A percentile compares a stretch with the other conserved stretches of the same genome.
phyloP scores from a whole-genome alignment of 768 basidiomycete genomes.

The Tricholoma saponaceum region DNA sequence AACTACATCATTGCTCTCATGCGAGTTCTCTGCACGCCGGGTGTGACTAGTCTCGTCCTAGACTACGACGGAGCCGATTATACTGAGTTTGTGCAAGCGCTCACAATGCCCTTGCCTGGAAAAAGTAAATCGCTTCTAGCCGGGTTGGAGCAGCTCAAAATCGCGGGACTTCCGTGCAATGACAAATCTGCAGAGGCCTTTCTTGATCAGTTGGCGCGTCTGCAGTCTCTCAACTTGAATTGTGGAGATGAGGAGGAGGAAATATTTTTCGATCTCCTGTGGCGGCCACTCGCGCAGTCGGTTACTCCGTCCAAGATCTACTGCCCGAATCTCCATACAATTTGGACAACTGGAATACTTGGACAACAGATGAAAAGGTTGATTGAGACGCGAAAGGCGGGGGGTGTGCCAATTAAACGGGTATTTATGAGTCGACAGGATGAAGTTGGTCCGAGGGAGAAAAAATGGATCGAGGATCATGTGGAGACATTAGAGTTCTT shows the following conservation, averaged over 20 bases:
- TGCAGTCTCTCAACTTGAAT: constrained; percentile 39
- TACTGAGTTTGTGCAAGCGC: constrained; percentile 39
- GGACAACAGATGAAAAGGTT: constrained; percentile 40
- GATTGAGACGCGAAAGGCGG: constrained; percentile 35
- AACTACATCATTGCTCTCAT: constrained; percentile 35
- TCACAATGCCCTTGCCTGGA: constrained; percentile 36
- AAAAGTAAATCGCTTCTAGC: constrained; percentile 42
- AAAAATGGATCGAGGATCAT: constrained; percentile 48
- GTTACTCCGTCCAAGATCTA: constrained; percentile 21
- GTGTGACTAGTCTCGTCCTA: constrained; percentile 40
- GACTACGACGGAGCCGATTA: constrained; percentile 57
- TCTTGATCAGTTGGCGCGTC: constrained; percentile 42
- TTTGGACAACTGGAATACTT: constrained; percentile 42
- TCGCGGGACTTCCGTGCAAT: constrained; percentile 46
- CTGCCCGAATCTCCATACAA: constrained; percentile 48
- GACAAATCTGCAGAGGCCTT: constrained; percentile 28
- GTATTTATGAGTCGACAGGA: constrained; percentile 46
- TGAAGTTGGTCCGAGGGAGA: constrained; percentile 35
- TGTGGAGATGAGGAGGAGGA: constrained; percentile 26
- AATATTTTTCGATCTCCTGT: constrained; percentile 25
- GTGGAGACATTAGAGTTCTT: constrained; percentile 52
- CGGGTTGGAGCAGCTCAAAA: constrained; percentile 47
- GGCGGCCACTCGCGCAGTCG: constrained; percentile 10
- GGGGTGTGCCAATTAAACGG: constrained; percentile 42
- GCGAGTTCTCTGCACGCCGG: constrained; percentile 35